phyloP scores from a whole-genome alignment of 768 basidiomycete species.

The Mrakia hoshinonis region DNA sequence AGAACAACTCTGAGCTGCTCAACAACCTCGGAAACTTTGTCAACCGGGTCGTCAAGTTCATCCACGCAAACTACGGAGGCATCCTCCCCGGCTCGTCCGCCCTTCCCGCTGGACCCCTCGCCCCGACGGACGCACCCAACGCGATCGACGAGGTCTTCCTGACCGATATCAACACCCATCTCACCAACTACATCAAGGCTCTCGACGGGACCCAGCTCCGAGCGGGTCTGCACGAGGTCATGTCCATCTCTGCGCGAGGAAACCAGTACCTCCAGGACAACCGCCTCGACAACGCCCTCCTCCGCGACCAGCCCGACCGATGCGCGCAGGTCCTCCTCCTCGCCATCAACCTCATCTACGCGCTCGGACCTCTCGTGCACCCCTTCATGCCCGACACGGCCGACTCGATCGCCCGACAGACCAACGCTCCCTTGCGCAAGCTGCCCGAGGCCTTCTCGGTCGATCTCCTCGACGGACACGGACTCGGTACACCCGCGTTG shows the following conservation, averaged over 20 bases:
- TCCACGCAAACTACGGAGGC: slow-evolving; percentile 70
- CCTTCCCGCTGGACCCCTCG: slow-evolving; percentile 56
- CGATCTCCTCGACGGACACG: slow-evolving; percentile 81
- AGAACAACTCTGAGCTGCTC: slow-evolving; percentile 84
- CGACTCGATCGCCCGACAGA: slow-evolving; percentile 67
- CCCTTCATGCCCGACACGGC: slow-evolving; percentile 96
- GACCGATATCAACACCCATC: slow-evolving; percentile 62
- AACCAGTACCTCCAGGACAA: slow-evolving; percentile 92
- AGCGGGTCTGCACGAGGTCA: slow-evolving; percentile 73
- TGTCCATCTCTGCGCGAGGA: slow-evolving; percentile 78
- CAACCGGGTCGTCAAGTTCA: slow-evolving; percentile 87
- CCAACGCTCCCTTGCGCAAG: slow-evolving; percentile 77
- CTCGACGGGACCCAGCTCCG: slow-evolving; percentile 91
- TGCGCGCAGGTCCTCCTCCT: slow-evolving; percentile 85
- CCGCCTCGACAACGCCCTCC: slow-evolving; percentile 79
- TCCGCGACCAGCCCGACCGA: slow-evolving; percentile 67
- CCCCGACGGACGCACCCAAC: slow-evolving; percentile 48
- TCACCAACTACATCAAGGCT: slow-evolving; percentile 69
- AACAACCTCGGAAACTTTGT: slow-evolving; percentile 99
- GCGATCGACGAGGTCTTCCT: slow-evolving; percentile 58
- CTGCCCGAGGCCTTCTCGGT: slow-evolving; percentile 62
- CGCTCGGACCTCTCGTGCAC: slow-evolving; percentile 71
- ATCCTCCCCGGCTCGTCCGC: slow-evolving; percentile 72
- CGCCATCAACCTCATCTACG: slow-evolving; percentile 84
- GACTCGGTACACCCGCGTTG: slow-evolving; percentile 74